These are phyloP conservation scores for Parsonsia alboflavescens DNA, from an alignment of 257 asterid genomes.

Conservation along the genomic window DNA sequence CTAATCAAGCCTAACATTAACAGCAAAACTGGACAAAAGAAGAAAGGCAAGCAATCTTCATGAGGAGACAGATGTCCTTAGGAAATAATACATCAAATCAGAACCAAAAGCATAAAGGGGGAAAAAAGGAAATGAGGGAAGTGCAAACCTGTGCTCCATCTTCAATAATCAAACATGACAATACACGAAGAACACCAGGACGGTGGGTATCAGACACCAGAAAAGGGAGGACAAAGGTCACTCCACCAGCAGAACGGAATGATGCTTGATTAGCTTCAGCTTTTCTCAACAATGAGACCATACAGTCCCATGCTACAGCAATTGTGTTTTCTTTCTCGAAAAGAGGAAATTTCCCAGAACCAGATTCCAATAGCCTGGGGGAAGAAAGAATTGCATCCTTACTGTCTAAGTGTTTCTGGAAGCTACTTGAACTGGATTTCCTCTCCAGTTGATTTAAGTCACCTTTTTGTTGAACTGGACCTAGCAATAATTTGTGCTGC, in stretches of 20 bases:
- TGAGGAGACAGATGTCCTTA: not conserved
- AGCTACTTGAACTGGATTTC: constrained; percentile 69
- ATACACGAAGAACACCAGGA: constrained; percentile 77
- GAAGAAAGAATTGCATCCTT: constrained; percentile 90
- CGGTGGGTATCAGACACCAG: constrained; percentile 85
- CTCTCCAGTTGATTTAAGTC: constrained; percentile 53
- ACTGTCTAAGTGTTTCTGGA: constrained; percentile 71
- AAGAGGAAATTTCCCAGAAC: constrained; percentile 70
- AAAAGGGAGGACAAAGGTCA: constrained; percentile 71
- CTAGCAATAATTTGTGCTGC: constrained; percentile 75
- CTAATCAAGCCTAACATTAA: not conserved
- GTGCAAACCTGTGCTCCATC: constrained; percentile 72
- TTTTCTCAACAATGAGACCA: constrained; percentile 83
- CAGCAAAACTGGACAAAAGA: not conserved
- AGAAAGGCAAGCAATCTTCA: not conserved
- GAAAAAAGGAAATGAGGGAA: constrained; percentile 4
- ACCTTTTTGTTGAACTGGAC: constrained; percentile 53
- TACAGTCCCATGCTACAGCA: constrained; percentile 87
- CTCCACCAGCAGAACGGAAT: constrained; percentile 84
- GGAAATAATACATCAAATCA: not conserved
- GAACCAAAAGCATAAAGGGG: not conserved
- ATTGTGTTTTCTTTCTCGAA: constrained; percentile 75
- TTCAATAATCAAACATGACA: constrained; percentile 90
- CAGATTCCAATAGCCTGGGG: constrained; percentile 80
- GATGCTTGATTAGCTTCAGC: constrained; percentile 82